These are phyloP conservation scores for Trametes hirsuta DNA, from an alignment of 1,284 basidiomycete genomes.

Conservation along the genomic window DNA sequence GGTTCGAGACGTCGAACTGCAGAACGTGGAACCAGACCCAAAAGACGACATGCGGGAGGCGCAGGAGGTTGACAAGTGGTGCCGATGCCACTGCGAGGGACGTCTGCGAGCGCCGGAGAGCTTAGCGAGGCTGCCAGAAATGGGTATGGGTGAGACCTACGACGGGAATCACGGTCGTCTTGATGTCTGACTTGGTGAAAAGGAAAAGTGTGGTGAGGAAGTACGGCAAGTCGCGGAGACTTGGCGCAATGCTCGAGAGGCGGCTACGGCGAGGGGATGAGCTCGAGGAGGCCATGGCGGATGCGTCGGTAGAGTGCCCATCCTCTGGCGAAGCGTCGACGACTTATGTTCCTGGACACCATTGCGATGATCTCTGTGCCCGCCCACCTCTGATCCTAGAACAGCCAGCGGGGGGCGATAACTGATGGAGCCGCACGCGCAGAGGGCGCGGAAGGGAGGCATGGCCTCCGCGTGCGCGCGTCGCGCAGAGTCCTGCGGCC, in stretches of 20 bases:
- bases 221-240: background rate
- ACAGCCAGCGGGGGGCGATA: no score
- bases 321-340: no score
- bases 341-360: no score
- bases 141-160: conserved; percentile 27
- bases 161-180: conserved; percentile 41
- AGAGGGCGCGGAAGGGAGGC: no score
- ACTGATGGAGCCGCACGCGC: no score
- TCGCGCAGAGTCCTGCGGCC: no score
- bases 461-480: no score
- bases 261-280: background rate
- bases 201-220: conserved; percentile 27
- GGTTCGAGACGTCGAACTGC: conserved; percentile 46
- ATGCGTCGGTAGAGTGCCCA: no score
- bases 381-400: no score
- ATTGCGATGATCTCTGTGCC: no score
- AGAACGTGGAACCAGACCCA: conserved; percentile 52
- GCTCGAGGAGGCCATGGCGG: background rate
- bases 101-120: conserved; percentile 29
- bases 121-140: background rate
- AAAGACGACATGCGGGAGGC: conserved; percentile 27
- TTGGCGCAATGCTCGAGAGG: background rate
- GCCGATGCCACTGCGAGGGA: conserved; percentile 38
- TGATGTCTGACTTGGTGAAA: conserved; percentile 43
- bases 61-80: conserved; percentile 25